Base-by-base conservation (phyloP, 176 grass and related monocot species). In the Oryza glaberrima region DNA sequence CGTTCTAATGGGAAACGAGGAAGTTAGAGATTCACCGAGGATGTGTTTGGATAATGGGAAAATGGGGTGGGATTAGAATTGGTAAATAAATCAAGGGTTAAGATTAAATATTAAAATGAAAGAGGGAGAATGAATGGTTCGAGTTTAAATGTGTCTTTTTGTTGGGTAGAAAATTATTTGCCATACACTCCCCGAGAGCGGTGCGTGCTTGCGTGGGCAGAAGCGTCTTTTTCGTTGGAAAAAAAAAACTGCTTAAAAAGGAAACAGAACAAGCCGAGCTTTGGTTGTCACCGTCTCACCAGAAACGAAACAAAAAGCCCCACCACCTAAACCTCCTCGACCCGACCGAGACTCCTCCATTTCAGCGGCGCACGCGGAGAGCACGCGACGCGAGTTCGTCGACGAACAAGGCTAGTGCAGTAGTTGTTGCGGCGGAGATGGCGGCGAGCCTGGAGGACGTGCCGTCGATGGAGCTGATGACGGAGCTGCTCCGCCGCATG, bases 401-500 rank as follows among this genome's bases (percentile, higher is more conserved):
- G 23, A 73, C 4, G 20, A 70, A 32, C 30, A 32, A 12, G 30
- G 28, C 28, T 28, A 75, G 32, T 35, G 28, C 28, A 69, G 7
- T 34, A 13, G 65, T 17, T n/a, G 26, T 65, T 51, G 32, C 51
- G 14, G 25, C 34, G 78, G 49, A 3, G 49, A 15, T 15, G 47
- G 47, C 4, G 15, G 92, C 91, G 91, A 95, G 86, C 51, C 85
- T 98, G 51, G 93, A 95, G 91, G 96, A 98, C 14, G 93, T 95
- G 15, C 88, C 96, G 63, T 95, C 96, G 88, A 14, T 94, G 65
- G 91, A 98, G 89, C 87, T 98, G 87, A 98, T 95, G 91, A 85
- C 90, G 83, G 96, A 98, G 93, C 86, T 98, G 65, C 96, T 98
- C 75, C 93, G 85, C 81, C 93, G 93, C 47, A 87, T 90, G 91